phyloP scores from a whole-genome alignment of 257 asterid species.

The Lithospermum erythrorhizon region DNA sequence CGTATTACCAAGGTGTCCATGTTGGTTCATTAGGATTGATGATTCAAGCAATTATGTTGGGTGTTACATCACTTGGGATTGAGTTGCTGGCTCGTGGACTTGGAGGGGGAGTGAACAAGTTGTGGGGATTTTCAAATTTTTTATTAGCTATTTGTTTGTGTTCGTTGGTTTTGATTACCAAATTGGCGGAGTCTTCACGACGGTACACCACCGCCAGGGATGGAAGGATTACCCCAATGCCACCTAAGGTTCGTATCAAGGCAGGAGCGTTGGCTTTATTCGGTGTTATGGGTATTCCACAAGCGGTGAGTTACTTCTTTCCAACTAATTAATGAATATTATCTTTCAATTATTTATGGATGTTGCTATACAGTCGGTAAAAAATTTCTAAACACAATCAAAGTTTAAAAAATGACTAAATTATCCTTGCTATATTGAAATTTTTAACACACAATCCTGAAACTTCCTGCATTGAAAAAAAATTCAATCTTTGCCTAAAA shows the following conservation, averaged over 20 bases:
- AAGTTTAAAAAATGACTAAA: too few relatives aligned
- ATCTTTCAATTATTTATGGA: too few relatives aligned
- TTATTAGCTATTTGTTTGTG: constrained; percentile 52
- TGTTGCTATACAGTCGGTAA: too few relatives aligned
- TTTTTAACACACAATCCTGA: too few relatives aligned
- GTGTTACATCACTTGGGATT: constrained; percentile 46
- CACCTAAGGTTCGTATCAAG: constrained; percentile 38
- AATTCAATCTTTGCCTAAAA: too few relatives aligned
- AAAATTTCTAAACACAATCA: too few relatives aligned
- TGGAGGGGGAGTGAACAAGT: constrained; percentile 40
- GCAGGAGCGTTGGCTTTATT: constrained; percentile 44
- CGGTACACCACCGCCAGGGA: constrained; percentile 13
- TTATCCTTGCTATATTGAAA: too few relatives aligned
- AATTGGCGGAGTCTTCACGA: constrained; percentile 33
- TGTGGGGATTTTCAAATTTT: constrained; percentile 69
- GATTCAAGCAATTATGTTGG: constrained; percentile 60
- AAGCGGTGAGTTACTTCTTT: constrained; percentile 12
- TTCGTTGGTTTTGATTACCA: constrained; percentile 52
- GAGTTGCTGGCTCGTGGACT: constrained; percentile 34
- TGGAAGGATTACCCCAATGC: too few relatives aligned
- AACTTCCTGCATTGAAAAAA: too few relatives aligned
- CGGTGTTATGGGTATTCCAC: too few relatives aligned
- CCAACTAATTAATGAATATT: too few relatives aligned
- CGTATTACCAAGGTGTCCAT: constrained; percentile 52
- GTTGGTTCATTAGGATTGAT: constrained; percentile 72